Evolutionary conservation across 106 monocot species (phyloP).

Genomic region (Platanthera zijinensis): DNA sequence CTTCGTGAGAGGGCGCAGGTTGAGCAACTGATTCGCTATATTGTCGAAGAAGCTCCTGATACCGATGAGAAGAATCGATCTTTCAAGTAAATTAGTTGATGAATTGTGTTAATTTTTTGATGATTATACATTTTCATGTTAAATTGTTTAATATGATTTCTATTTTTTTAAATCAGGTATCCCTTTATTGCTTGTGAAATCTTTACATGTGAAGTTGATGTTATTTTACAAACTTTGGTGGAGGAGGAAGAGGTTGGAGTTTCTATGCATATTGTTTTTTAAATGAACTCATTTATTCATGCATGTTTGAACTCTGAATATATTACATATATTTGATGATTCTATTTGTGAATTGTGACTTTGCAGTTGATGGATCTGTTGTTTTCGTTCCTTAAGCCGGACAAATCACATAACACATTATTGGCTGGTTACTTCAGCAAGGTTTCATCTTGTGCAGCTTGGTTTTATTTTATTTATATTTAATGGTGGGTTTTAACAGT

Average conservation of each 20-base stretch:
- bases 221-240: slow-evolving; percentile 69
- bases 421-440: slow-evolving; percentile 90
- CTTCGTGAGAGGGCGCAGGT: slow-evolving; percentile 13
- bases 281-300: not conserved
- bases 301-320: not conserved
- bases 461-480: not conserved
- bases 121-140: not conserved
- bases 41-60: slow-evolving; percentile 43
- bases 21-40: slow-evolving; percentile 34
- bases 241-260: slow-evolving; percentile 63
- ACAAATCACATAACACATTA: slow-evolving; percentile 43
- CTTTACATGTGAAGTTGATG: slow-evolving; percentile 82
- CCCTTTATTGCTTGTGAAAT: slow-evolving; percentile 89
- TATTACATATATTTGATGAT: slow-evolving; percentile 5
- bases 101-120: not conserved
- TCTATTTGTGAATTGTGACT: not conserved
- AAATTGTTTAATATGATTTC: not conserved
- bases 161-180: slow-evolving; percentile 37
- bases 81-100: slow-evolving; percentile 26
- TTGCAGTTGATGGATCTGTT: slow-evolving; percentile 57
- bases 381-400: slow-evolving; percentile 81
- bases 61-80: slow-evolving; percentile 37
- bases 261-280: not conserved
- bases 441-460: slow-evolving; percentile 23
- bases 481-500: not conserved